Evolutionary conservation across 1,284 basidiomycete species (phyloP), one percentile per base, ranked within the genome.

Genomic region (Thelephora terrestris): DNA sequence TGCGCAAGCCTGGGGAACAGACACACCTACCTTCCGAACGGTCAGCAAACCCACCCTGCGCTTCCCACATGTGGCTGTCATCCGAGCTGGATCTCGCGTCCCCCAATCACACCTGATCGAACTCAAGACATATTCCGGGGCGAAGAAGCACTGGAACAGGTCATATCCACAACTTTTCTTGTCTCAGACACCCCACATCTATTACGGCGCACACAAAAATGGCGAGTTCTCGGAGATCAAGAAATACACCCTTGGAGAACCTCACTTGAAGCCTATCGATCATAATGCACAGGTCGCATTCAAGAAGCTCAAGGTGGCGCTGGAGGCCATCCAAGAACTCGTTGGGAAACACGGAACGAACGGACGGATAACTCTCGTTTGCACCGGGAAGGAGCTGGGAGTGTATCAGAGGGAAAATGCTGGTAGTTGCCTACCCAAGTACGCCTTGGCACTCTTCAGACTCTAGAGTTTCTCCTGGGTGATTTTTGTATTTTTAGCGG

Each of bases 331-430:
- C 27, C 68, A 68, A 49, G 55, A 61, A 1, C 44, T 74, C 5
- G 71, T 73, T 16, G 49, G 71, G 21, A 59, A 68, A 47, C 61
- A 71, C 53, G 76, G 75, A 3, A 59, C 66, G 52, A 10, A 32
- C 29, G 71, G 67, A 2, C 58, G 71, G 20, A 58, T 79, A 24
- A 74, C 67, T 54, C 57, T 79, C 20, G 69, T 79, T 14, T 76
- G 70, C 50, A 54, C 59, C 24, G 56, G 29, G 29, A 32, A 32
- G 14, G 29, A 32, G 29, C 14, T 32, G 4, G 29, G 9, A 12
- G 29, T 32, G 29, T 32, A 32, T 32, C 29, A 14, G 29, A 32
- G 29, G 29, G 29, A 32, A 32, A 32, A 14, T 3, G 3, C 29
- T 32, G 29, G 29, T 32, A 32, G 29, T 32, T 32, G 29, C 14